A percentile compares a stretch with the other conserved stretches of the same genome.
These are phyloP conservation scores for Hemileia vastatrix DNA, from an alignment of 1,284 basidiomycete species.

Conservation along the genomic window DNA sequence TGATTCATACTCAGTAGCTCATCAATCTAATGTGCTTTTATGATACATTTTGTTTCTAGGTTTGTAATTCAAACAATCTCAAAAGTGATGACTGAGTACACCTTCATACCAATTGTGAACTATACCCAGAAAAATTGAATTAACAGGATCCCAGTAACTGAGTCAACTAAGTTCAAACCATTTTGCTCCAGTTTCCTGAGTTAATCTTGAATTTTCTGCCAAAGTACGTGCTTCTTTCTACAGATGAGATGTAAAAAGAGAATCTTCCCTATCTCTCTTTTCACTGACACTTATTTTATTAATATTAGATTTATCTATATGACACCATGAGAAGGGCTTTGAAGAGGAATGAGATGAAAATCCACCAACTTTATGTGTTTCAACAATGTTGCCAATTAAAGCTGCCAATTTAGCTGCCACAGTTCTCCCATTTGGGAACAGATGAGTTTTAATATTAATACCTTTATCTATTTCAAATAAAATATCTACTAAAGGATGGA, in stretches of 20 bases:
- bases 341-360: background rate
- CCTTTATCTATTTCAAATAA: background rate
- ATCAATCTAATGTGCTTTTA: too few relatives aligned
- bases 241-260: background rate
- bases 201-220: background rate
- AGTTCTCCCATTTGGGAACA: background rate
- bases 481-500: background rate
- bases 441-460: background rate
- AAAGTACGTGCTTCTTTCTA: background rate
- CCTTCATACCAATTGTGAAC: conserved; percentile 12
- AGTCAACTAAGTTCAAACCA: conserved; percentile 11
- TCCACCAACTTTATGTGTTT: background rate
- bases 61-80: too few relatives aligned
- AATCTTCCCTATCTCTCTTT: background rate
- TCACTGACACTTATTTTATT: too few relatives aligned
- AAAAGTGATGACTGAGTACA: conserved; percentile 2
- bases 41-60: too few relatives aligned
- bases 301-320: background rate
- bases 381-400: background rate
- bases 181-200: background rate
- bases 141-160: conserved; percentile 2
- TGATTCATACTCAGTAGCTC: too few relatives aligned
- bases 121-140: background rate
- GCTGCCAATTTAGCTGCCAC: background rate
- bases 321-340: background rate